Evolutionary conservation across 371 early-diverging fungal genomes (phyloP).

Genomic region (Nematocida ausubeli): DNA sequence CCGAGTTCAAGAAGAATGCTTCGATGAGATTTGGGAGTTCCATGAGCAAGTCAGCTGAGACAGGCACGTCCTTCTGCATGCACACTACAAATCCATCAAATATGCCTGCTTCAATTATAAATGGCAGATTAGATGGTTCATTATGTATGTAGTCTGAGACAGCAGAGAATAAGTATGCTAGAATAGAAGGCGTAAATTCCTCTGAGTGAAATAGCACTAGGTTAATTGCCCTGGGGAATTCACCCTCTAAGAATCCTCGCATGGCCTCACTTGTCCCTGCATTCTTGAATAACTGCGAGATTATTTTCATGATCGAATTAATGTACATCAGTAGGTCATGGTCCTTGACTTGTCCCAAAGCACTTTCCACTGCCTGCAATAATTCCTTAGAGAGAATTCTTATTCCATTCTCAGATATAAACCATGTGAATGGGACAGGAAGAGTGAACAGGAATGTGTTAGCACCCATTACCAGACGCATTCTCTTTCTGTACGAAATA

Average conservation of each 20-base stretch:
- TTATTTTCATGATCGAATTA: constrained; percentile 41
- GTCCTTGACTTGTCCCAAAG: neutral
- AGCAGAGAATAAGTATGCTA: constrained; percentile 32
- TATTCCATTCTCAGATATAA: constrained; percentile 40
- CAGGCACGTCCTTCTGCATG: constrained; percentile 28
- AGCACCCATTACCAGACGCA: constrained; percentile 30
- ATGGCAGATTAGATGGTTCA: constrained; percentile 36
- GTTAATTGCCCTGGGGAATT: constrained; percentile 29
- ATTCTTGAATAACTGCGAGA: constrained; percentile 48
- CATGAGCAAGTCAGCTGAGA: constrained; percentile 12
- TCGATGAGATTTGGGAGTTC: constrained; percentile 30
- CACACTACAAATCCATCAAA: constrained; percentile 35
- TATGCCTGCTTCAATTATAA: constrained; percentile 42
- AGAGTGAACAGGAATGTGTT: constrained; percentile 47
- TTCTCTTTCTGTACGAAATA: constrained; percentile 31
- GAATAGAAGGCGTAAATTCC: constrained; percentile 23
- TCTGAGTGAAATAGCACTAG: constrained; percentile 20
- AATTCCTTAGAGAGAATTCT: constrained; percentile 39
- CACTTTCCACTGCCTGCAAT: neutral
- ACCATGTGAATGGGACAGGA: constrained; percentile 24
- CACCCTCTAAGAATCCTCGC: constrained; percentile 44
- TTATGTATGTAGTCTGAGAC: constrained; percentile 35
- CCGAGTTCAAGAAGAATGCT: constrained; percentile 26
- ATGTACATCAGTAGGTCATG: constrained; percentile 36
- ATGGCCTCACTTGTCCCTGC: constrained; percentile 33